Evolutionary conservation across 1,284 basidiomycete species (phyloP).

Genomic region (Ganoderma sinense): DNA sequence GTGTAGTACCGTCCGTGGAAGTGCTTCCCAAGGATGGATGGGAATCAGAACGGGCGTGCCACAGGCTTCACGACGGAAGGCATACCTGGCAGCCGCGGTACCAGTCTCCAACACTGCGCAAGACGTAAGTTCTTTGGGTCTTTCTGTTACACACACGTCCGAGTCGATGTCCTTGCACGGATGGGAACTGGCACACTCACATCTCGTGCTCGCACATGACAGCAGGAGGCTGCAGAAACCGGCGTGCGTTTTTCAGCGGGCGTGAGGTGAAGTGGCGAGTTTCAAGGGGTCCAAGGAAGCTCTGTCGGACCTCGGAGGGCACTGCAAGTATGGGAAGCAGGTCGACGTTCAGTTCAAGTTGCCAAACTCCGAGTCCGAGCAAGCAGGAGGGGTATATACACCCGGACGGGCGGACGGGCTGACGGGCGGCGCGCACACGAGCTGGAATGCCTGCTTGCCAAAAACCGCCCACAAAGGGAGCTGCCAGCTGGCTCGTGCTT

Average conservation of each 20-base stretch:
- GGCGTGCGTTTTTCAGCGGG: not conserved
- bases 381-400: not conserved
- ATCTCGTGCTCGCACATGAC: constrained; percentile 67
- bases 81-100: constrained; percentile 68
- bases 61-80: constrained; percentile 7
- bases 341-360: not conserved
- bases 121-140: not conserved
- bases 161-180: not conserved
- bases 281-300: not conserved
- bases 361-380: not conserved
- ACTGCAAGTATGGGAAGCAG: not conserved
- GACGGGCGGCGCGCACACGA: not conserved
- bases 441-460: not conserved
- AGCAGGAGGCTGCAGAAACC: not conserved
- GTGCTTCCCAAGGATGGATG: constrained; percentile 47
- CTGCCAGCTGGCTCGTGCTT: not conserved
- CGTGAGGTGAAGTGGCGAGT: not conserved
- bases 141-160: not conserved
- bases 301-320: not conserved
- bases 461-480: not conserved
- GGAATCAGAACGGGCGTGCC: not conserved
- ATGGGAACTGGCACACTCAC: constrained; percentile 46
- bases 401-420: too few relatives aligned
- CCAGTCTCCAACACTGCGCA: constrained; percentile 61
- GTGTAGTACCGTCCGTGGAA: constrained; percentile 71